phyloP scores from a whole-genome alignment of 768 basidiomycete species.

The Trametes meyenii region DNA sequence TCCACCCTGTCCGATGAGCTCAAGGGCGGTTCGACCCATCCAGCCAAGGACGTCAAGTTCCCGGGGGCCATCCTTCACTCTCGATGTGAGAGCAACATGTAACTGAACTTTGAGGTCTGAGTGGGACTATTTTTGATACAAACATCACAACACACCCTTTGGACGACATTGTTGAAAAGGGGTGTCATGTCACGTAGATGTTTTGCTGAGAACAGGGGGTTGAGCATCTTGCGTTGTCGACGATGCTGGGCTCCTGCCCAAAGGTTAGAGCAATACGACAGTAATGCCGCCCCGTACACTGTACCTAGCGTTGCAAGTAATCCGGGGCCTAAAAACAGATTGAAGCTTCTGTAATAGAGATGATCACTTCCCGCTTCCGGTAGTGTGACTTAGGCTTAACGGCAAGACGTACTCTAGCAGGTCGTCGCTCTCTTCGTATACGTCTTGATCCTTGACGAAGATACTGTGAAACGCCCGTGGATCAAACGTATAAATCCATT shows the following conservation, averaged over 20 bases:
- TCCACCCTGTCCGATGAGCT: slow-evolving; percentile 46
- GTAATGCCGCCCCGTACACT: not conserved
- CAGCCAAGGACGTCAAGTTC: slow-evolving; percentile 35
- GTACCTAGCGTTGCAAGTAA: slow-evolving; percentile 22
- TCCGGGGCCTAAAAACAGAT: slow-evolving; percentile 16
- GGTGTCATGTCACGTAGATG: slow-evolving; percentile 22
- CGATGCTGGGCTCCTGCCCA: slow-evolving; percentile 25
- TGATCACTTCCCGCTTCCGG: not conserved
- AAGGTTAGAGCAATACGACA: not conserved
- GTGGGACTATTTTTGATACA: not conserved
- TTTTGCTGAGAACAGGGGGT: slow-evolving; percentile 21
- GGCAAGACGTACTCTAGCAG: not conserved
- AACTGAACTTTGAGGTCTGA: not conserved
- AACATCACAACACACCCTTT: slow-evolving; percentile 18
- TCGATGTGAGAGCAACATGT: not conserved
- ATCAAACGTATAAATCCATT: slow-evolving; percentile 16
- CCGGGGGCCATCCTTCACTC: slow-evolving; percentile 15
- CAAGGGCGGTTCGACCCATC: slow-evolving; percentile 47
- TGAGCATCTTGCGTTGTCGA: slow-evolving; percentile 30
- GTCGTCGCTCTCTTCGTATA: slow-evolving; percentile 11
- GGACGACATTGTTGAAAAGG: slow-evolving; percentile 18
- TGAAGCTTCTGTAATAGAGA: not conserved
- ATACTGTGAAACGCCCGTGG: slow-evolving; percentile 21
- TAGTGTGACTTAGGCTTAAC: no score
- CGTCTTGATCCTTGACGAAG: slow-evolving; percentile 24